Base-by-base conservation (phyloP, 192 early-diverging fungal species). In the Jimgerdemannia flammicorona region DNA sequence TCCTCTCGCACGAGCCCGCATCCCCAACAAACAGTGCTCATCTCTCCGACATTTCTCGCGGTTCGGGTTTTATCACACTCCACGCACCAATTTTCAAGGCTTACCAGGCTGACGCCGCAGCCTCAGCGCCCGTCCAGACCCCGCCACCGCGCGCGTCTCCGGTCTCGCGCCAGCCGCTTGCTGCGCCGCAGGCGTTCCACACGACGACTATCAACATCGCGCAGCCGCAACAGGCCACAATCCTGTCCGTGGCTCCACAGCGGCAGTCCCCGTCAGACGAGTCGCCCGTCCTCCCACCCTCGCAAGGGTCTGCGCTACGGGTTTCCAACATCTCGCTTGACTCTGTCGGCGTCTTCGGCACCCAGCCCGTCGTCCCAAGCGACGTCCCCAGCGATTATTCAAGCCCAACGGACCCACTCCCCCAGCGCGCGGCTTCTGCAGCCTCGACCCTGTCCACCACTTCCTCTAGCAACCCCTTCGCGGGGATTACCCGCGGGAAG, bases 1-100 rank as follows among this genome's bases (percentile, higher is more conserved):
- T 59, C 14, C 49, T 59, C 8, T 59, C 49, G 49, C 49, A 14
- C 49, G 49, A 59, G 49, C 49, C 49, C 49, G 14, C 2, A 14
- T 10, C 9, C 18, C 29, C 67, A 4, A 68, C 67, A 19, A 2
- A 68, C 49, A 68, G 40, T 19, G 67, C 67, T 7, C 67, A 41
- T 68, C 29, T 68, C 6, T 68, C 67, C 7, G 67, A 68, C 19
- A 68, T 68, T 19, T 68, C 67, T 6, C 67, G 67, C 40, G 67
- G 67, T 4, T 68, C 67, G 7, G 67, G 67, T 4, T 68, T 68
- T 18, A 6, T 68, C 29, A 68, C 67, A 41, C 40, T 68, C 9
- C 67, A 68, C 40, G 67, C 67, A 14, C 67, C 67, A 4, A 20
- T 68, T 18, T 68, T 68, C 18, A 68, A 68, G 40, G 19, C 67